Conservation (phyloP, 805 yeast genomes). For the Suhomyces emberorum region DNA sequence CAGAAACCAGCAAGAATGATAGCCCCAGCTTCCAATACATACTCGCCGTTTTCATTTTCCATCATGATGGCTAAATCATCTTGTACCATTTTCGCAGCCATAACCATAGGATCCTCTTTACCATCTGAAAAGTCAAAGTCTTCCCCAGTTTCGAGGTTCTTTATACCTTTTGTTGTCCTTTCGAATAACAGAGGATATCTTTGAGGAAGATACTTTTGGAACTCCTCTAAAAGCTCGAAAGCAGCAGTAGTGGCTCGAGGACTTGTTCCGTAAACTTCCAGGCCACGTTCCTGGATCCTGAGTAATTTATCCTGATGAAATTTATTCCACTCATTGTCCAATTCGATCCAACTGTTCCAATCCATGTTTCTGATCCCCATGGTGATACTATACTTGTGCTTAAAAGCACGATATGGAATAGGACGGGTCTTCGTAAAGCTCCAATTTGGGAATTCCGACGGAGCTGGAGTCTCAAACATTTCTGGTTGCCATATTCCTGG, state of each 20-base stretch:
- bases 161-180: slow-evolving; percentile 44
- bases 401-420: slow-evolving; percentile 64
- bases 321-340: slow-evolving; percentile 62
- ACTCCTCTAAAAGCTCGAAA: slow-evolving; percentile 52
- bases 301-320: slow-evolving; percentile 51
- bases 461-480: slow-evolving; percentile 46
- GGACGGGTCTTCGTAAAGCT: slow-evolving; percentile 49
- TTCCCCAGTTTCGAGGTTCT: slow-evolving; percentile 55
- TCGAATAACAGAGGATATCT: slow-evolving; percentile 57
- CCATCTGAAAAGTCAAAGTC: slow-evolving; percentile 29
- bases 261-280: slow-evolving; percentile 48
- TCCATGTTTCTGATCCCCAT: slow-evolving; percentile 70
- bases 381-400: slow-evolving; percentile 58
- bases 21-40: slow-evolving; percentile 57
- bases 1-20: slow-evolving; percentile 67
- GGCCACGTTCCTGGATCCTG: slow-evolving; percentile 46
- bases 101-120: slow-evolving; percentile 54
- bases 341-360: slow-evolving; percentile 61
- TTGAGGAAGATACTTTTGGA: slow-evolving; percentile 49
- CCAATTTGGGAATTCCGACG: slow-evolving; percentile 49
- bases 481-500: slow-evolving; percentile 57
- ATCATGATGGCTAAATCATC: slow-evolving; percentile 69
- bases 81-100: slow-evolving; percentile 56
- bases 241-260: slow-evolving; percentile 53
- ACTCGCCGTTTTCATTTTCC: slow-evolving; percentile 56